These are phyloP conservation scores for Daedaleopsis sinensis DNA, from an alignment of 768 basidiomycete genomes.

Conservation along the genomic window DNA sequence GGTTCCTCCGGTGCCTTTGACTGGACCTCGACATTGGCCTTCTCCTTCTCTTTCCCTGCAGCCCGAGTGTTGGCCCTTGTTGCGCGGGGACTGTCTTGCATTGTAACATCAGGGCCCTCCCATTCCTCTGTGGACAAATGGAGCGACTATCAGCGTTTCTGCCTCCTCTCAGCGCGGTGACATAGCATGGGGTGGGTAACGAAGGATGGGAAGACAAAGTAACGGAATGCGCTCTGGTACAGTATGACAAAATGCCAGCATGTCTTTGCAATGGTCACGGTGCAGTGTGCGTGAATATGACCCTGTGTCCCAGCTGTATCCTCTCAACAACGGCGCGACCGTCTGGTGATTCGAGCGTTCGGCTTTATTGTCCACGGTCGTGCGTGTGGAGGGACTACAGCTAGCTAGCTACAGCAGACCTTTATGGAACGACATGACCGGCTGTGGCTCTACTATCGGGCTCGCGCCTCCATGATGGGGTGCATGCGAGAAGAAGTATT, in stretches of 20 bases:
- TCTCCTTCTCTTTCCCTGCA: slow-evolving; percentile 16
- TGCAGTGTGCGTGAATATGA: background rate
- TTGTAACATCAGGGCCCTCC: slow-evolving; percentile 61
- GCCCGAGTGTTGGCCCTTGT: background rate
- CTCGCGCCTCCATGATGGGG: background rate
- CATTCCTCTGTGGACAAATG: slow-evolving; percentile 59
- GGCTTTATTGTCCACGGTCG: slow-evolving; percentile 2
- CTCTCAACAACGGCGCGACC: background rate
- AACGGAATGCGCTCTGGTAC: background rate
- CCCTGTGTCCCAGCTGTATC: background rate
- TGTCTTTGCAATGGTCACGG: background rate
- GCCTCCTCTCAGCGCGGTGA: background rate
- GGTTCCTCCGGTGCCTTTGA: slow-evolving; percentile 27
- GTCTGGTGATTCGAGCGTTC: background rate
- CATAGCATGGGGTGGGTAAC: background rate
- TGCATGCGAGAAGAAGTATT: slow-evolving; percentile 1
- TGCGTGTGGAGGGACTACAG: slow-evolving; percentile 2
- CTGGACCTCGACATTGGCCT: slow-evolving; percentile 10
- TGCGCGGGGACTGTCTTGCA: slow-evolving; percentile 40
- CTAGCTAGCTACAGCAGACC: slow-evolving; percentile 3
- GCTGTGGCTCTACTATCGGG: background rate
- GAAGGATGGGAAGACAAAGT: background rate
- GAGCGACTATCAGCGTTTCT: slow-evolving; percentile 30
- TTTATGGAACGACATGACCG: background rate
- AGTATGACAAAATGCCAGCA: background rate